A percentile compares a stretch with the other conserved stretches of the same genome.
Evolutionary conservation across 2,329 filamentous ascomycete species (phyloP).

Genomic region (Dothistroma septosporum): DNA sequence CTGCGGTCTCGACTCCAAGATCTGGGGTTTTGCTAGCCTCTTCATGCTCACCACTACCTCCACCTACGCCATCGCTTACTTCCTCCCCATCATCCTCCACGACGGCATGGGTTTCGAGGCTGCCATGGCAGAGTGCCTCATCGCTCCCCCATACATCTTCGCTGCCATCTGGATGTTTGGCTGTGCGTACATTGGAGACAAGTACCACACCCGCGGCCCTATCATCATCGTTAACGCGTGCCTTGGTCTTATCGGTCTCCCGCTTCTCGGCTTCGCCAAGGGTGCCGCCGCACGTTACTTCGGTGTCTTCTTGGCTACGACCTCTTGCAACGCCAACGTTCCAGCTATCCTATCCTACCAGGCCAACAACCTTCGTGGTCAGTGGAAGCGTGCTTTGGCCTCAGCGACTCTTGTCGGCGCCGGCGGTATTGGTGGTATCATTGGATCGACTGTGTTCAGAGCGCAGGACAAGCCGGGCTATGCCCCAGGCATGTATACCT

Average conservation of each 20-base stretch:
- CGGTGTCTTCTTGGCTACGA: constrained; percentile 37
- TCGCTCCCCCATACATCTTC: constrained; percentile 31
- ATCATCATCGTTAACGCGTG: constrained; percentile 35
- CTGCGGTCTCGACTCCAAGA: constrained; percentile 47
- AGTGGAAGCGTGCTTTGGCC: constrained; percentile 82
- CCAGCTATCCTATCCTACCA: constrained; percentile 74
- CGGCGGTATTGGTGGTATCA: constrained; percentile 73
- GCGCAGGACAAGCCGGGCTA: constrained; percentile 33
- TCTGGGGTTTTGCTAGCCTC: constrained; percentile 53
- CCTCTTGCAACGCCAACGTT: constrained; percentile 51
- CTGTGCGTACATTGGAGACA: constrained; percentile 32
- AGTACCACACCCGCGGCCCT: constrained; percentile 34
- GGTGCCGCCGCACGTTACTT: constrained; percentile 32
- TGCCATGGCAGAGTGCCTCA: constrained; percentile 31
- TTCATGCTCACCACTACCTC: constrained; percentile 56
- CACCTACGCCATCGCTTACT: constrained; percentile 36
- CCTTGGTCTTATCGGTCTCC: constrained; percentile 33
- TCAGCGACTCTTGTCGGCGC: constrained; percentile 71
- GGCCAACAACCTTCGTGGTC: constrained; percentile 81
- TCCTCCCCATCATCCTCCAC: constrained; percentile 38
- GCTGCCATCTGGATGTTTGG: constrained; percentile 36
- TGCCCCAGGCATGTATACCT: constrained; percentile 33
- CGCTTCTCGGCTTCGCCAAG: constrained; percentile 33
- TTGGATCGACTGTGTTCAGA: constrained; percentile 34
- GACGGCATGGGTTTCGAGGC: constrained; percentile 35